Evolutionary conservation across 495 filamentous ascomycete species (phyloP), one percentile per base, ranked within the genome.

Genomic region (Parmelia sp.): DNA sequence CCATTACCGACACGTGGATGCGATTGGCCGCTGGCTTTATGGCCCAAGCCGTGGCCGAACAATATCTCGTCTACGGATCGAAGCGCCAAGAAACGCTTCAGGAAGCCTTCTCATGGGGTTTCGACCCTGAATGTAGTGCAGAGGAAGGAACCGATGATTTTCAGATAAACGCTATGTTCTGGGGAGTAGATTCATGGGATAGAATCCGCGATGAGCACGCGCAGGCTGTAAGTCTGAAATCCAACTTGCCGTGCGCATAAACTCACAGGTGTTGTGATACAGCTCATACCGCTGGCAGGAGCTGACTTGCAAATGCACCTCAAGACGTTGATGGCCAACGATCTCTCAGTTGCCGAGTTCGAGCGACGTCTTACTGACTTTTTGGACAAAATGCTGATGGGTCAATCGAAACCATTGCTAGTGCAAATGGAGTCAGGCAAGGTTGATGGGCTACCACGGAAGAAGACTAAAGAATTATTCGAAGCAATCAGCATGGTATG

Each of bases 11-110:
- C 6, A 39, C 58, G 8, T 83, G 78, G 78, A 74, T 79, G 63
- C 72, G 78, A 15, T 67, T 82, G 11, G 75, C 77, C 1, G 76
- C 72, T 0, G 75, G 77, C 29, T 81, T 80, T 64, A 78, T 84
- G 71, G 66, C 79, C 15, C 82, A 85, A 57, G 79, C 82, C 9
- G 72, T 71, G 6, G 45, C 81, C 10, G 82, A 85, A 68, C 78
- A 80, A 62, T 77, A 77, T 49, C 69, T 75, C 19, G 66, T 76
- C 33, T 73, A 69, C 35, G 74, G 70, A 15, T 63, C 61, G 10
- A 58, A 53, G 40, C 68, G 70, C 17, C 51, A 66, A 1, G 71
- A 75, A n/a, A 58, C 67, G 1, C 60, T 77, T 3, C 10, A 58
- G 5, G 67, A 69, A 47, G 67, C 70, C n/a, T 73, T 73, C 37